Percentiles rank a stretch among this genome's conserved stretches.
Evolutionary conservation across 768 basidiomycete species (phyloP).

Genomic region (Lactarius hatsudake): DNA sequence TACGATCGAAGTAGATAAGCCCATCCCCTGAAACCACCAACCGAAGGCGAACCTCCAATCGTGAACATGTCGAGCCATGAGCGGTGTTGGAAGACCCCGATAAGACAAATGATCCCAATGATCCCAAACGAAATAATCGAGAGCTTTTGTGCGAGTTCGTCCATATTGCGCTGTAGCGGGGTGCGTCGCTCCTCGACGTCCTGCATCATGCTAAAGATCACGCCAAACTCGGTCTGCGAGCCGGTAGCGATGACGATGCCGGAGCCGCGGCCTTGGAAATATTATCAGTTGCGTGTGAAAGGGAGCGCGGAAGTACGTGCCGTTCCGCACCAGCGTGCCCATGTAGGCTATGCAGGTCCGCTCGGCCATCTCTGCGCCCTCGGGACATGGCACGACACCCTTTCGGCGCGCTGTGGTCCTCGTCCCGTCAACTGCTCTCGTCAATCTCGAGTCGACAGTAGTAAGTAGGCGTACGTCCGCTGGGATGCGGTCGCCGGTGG

Average conservation of each 20-base stretch:
- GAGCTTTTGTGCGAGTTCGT: slow-evolving; percentile 90
- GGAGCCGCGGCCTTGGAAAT: slow-evolving; percentile 60
- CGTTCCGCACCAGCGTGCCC: slow-evolving; percentile 92
- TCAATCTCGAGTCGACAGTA: slow-evolving; percentile 91
- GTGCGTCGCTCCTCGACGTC: slow-evolving; percentile 91
- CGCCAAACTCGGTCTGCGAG: slow-evolving; percentile 87
- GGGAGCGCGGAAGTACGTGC: slow-evolving; percentile 39
- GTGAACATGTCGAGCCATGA: slow-evolving; percentile 99
- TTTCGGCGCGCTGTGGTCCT: slow-evolving; percentile 82
- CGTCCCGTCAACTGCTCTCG: slow-evolving; percentile 91
- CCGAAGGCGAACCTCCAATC: slow-evolving; percentile 73
- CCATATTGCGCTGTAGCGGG: slow-evolving; percentile 91
- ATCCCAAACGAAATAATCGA: slow-evolving; percentile 90
- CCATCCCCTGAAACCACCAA: neutral
- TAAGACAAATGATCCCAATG: slow-evolving; percentile 89
- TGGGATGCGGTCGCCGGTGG: slow-evolving; percentile 88
- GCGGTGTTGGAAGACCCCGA: slow-evolving; percentile 81
- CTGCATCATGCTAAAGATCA: slow-evolving; percentile 98
- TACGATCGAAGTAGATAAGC: slow-evolving; percentile 36
- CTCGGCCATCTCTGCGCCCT: slow-evolving; percentile 68
- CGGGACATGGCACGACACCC: slow-evolving; percentile 49
- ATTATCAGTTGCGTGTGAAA: neutral
- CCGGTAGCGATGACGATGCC: slow-evolving; percentile 89
- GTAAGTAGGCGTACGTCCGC: slow-evolving; percentile 84
- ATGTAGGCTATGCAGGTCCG: slow-evolving; percentile 88